Conservation (phyloP, 192 early-diverging fungal genomes). For the Coemansia sp. region DNA sequence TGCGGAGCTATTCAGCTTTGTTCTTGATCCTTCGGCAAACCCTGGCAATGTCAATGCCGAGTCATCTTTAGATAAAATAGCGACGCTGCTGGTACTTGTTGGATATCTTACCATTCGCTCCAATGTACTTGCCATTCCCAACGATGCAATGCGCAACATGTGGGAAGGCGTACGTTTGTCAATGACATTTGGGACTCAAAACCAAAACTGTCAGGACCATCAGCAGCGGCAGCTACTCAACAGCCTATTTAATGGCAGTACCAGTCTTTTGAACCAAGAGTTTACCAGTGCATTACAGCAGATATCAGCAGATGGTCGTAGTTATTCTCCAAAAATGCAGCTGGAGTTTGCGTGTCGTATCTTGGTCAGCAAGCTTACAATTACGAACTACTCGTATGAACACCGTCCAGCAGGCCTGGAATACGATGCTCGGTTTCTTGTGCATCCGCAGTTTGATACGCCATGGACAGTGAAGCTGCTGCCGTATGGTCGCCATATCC, state of each 20-base stretch:
- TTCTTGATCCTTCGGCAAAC: neutral
- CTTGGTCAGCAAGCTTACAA: neutral
- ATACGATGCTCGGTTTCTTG: no score
- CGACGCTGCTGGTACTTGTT: neutral
- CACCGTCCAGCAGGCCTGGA: no score
- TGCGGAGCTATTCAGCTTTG: neutral
- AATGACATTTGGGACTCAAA: neutral
- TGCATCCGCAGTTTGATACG: no score
- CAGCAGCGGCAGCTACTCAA: neutral
- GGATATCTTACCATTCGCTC: neutral
- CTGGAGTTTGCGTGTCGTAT: slow-evolving; percentile 1
- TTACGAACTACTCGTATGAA: neutral
- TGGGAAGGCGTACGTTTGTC: neutral
- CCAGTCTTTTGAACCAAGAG: neutral
- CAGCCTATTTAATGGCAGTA: neutral
- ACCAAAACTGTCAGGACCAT: neutral
- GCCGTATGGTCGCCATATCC: slow-evolving; percentile 1
- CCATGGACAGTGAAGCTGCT: neutral
- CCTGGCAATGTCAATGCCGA: neutral
- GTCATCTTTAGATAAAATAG: neutral
- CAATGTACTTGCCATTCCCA: neutral
- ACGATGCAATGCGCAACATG: neutral
- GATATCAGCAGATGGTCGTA: neutral
- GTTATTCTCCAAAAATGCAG: neutral
- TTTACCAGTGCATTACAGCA: neutral